These are phyloP conservation scores for Testicularia cyperi DNA, from an alignment of 1,284 basidiomycete genomes.

Conservation along the genomic window DNA sequence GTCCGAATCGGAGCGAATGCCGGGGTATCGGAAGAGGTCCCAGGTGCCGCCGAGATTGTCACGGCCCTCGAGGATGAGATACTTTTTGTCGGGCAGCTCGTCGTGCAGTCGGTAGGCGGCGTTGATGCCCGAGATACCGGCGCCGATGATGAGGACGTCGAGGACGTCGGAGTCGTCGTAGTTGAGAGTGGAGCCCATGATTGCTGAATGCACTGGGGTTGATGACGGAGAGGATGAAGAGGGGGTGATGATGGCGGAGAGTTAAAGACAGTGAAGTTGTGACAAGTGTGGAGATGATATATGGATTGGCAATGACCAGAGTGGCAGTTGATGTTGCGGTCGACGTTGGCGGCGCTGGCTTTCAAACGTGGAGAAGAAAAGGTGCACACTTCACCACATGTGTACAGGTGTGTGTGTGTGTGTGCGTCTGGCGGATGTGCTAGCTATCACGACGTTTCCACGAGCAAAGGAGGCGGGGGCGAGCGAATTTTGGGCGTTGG, in stretches of 20 bases:
- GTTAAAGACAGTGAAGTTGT: not conserved
- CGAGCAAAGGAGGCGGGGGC: no score
- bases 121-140: slow-evolving; percentile 58
- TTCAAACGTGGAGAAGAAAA: no score
- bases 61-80: slow-evolving; percentile 40
- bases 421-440: no score
- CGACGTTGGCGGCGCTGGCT: no score
- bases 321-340: no score
- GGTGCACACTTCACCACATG: no score
- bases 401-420: no score
- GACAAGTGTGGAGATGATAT: not conserved
- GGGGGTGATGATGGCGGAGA: not conserved
- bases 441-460: no score
- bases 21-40: slow-evolving; percentile 52
- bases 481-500: no score
- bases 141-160: slow-evolving; percentile 53
- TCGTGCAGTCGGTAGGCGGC: slow-evolving; percentile 51
- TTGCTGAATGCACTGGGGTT: no score
- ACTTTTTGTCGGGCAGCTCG: slow-evolving; percentile 44
- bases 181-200: slow-evolving; percentile 27
- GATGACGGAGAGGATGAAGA: not conserved
- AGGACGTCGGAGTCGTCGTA: slow-evolving; percentile 28
- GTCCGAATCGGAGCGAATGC: slow-evolving; percentile 35
- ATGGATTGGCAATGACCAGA: no score
- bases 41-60: slow-evolving; percentile 51